Base-by-base conservation (phyloP, 495 filamentous ascomycete genomes). In the Tuber calosporum region DNA sequence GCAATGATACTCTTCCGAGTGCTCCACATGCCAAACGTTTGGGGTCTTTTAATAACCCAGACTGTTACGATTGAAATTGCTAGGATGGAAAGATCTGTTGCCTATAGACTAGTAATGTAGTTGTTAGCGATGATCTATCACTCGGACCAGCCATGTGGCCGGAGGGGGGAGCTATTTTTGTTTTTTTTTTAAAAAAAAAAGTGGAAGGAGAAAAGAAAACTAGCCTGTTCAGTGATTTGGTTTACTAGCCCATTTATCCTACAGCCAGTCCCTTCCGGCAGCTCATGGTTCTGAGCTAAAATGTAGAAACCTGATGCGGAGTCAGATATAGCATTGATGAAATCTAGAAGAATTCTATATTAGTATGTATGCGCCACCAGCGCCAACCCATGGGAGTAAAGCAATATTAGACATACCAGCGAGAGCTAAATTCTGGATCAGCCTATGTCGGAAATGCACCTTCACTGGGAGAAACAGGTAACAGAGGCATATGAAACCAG, bases 1-100 rank as follows among this genome's bases (percentile, higher is more conserved):
- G 67, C 15, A 11, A 69, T 9, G 15, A 39, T n/a, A 13, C 11
- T 20, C 22, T 42, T 38, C 30, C 20, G 20, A 6, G 67, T 26
- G 30, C 9, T 39, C 67, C 67, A 69, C 20, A 13, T 9, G 1
- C 40, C 5, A 30, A 69, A 69, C 5, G 67, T 30, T 22, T 1
- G 0, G 67, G 67, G 67, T 1, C 5, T 26, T 26, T 11, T 42
- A 26, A 69, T 19, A 4, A 30, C 67, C 67, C 37, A 39, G n/a
- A 69, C 67, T 17, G 67, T 69, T n/a, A 20, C 67, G 9, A 69
- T 34, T 13, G 67, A 30, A 42, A 69, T 69, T 4, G 67, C 67
- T 11, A 69, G 34, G 67, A 69, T 69, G 20, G 67, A 69, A 30
- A 69, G 37, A 42, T 69, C 67, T 62, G 53, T 62, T 30, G 53